phyloP scores from a whole-genome alignment of 805 yeast genomes.

The Candida silvatica region DNA sequence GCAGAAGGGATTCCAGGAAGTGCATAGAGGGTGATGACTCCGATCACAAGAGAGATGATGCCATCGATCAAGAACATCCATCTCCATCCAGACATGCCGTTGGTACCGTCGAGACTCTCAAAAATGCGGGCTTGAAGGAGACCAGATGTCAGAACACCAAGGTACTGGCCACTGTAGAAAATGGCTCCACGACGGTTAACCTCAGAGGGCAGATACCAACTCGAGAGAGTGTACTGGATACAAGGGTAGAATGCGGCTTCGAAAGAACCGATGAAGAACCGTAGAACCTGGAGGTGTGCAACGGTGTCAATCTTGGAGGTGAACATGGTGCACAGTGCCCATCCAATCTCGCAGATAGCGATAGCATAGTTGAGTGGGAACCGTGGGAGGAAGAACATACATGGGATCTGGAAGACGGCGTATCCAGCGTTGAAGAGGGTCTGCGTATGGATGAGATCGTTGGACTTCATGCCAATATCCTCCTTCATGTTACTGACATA shows the following conservation, averaged over 20 bases:
- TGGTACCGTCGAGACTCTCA: conserved; percentile 19
- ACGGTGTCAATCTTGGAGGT: conserved; percentile 42
- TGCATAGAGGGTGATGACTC: conserved; percentile 16
- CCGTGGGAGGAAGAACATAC: conserved; percentile 40
- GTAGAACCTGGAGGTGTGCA: conserved; percentile 45
- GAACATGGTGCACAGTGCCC: conserved; percentile 59
- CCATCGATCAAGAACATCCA: conserved; percentile 51
- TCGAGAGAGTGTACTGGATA: conserved; percentile 49
- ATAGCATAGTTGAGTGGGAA: conserved; percentile 39
- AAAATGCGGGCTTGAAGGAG: conserved; percentile 36
- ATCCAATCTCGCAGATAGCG: conserved; percentile 50
- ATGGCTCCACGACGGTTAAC: conserved; percentile 51
- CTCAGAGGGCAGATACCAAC: conserved; percentile 50
- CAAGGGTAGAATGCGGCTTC: conserved; percentile 64
- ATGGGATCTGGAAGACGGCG: conserved; percentile 54
- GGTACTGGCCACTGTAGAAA: conserved; percentile 49
- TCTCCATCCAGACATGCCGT: conserved; percentile 37
- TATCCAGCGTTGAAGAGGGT: conserved; percentile 52
- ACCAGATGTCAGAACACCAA: conserved; percentile 52
- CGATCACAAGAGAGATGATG: conserved; percentile 19
- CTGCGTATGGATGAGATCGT: conserved; percentile 53
- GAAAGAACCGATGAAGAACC: conserved; percentile 62
- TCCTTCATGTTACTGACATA: conserved; percentile 58
- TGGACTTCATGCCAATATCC: conserved; percentile 47
- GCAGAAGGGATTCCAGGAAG: conserved; percentile 65